phyloP scores from a whole-genome alignment of 202 grass and related monocot genomes.

The Setaria viridis region DNA sequence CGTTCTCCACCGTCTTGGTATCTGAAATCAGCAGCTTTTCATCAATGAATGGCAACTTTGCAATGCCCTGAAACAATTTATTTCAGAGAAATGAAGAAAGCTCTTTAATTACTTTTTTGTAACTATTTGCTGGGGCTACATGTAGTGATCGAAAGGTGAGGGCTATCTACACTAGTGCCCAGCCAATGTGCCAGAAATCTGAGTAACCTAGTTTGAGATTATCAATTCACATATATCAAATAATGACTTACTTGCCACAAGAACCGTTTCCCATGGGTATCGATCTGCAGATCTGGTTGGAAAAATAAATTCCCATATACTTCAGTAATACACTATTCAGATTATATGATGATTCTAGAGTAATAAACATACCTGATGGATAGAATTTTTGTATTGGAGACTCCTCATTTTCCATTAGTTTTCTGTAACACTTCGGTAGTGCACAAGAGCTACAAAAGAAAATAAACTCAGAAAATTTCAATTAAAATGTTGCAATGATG shows the following conservation, averaged over 20 bases:
- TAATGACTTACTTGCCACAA: slow-evolving; percentile 54
- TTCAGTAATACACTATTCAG: not conserved
- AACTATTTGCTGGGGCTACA: not conserved
- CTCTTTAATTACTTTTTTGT: not conserved
- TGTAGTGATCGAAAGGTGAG: not conserved
- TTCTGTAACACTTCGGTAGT: slow-evolving; percentile 50
- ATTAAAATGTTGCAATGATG: not conserved
- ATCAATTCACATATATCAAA: not conserved
- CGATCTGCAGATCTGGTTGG: slow-evolving; percentile 52
- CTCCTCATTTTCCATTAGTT: slow-evolving; percentile 48
- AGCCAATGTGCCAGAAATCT: not conserved
- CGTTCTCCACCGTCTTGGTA: slow-evolving; percentile 45
- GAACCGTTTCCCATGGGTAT: slow-evolving; percentile 59
- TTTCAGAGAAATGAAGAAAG: not conserved
- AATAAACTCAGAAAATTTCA: not conserved
- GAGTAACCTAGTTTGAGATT: not conserved
- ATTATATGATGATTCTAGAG: not conserved
- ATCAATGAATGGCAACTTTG: slow-evolving; percentile 67
- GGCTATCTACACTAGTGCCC: not conserved
- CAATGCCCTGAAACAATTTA: slow-evolving; percentile 42
- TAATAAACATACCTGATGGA: slow-evolving; percentile 48
- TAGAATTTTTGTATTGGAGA: slow-evolving; percentile 54
- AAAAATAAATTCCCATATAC: slow-evolving; percentile 9
- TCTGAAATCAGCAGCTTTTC: slow-evolving; percentile 48
- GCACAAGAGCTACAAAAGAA: slow-evolving; percentile 46